phyloP scores from a whole-genome alignment of 2,329 filamentous ascomycete species.

The Rhinocladiella similis region DNA sequence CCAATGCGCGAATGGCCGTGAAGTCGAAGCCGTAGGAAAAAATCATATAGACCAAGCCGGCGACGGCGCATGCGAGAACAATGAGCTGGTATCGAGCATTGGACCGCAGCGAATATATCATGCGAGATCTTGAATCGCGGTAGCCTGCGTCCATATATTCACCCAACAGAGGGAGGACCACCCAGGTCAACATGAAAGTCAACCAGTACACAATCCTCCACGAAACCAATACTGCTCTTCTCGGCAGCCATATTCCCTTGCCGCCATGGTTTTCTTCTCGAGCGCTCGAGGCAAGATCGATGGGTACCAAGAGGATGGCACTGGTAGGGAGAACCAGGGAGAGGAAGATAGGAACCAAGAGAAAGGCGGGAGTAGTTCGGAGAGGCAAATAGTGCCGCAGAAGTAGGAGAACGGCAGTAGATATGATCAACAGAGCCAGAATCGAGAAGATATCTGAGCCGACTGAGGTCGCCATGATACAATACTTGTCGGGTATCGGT shows the following conservation, averaged over 20 bases:
- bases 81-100: constrained; percentile 90
- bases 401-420: constrained; percentile 75
- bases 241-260: constrained; percentile 83
- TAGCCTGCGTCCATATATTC: constrained; percentile 96
- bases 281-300: constrained; percentile 88
- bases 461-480: constrained; percentile 54
- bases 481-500: neutral
- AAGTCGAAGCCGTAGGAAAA: constrained; percentile 73
- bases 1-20: constrained; percentile 72
- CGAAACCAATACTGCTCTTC: constrained; percentile 74
- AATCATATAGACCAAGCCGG: constrained; percentile 81
- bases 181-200: constrained; percentile 94
- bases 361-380: constrained; percentile 84
- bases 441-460: constrained; percentile 78
- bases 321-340: constrained; percentile 90
- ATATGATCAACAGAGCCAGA: constrained; percentile 71
- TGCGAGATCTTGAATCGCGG: constrained; percentile 75
- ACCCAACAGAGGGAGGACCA: constrained; percentile 86
- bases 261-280: constrained; percentile 57
- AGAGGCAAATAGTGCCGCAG: constrained; percentile 88
- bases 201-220: constrained; percentile 98
- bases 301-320: constrained; percentile 88
- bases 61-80: constrained; percentile 66
- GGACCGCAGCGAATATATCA: constrained; percentile 79
- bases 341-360: constrained; percentile 90